Evolutionary conservation across 345 rosid species (phyloP), one percentile per base, ranked within the genome.

Genomic region (Cochlearia excelsa): DNA sequence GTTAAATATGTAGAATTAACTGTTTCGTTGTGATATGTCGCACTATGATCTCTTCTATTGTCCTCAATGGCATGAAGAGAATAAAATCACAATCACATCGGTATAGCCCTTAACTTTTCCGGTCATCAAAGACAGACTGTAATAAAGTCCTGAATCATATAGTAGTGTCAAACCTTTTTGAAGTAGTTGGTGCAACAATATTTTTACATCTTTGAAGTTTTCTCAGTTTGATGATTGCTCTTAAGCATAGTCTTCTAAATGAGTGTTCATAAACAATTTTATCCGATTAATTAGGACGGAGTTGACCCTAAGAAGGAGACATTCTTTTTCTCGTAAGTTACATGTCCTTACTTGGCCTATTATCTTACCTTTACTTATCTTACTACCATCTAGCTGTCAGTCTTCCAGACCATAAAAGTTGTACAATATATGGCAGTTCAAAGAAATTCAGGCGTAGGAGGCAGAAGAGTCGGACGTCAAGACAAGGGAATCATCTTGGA

Each of bases 271-370:
- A 43, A 16, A 33, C 1, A 7, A 43, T 63, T 9, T 69, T 16
- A 16, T 67, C 82, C 90, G 99, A 71, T 79, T 57, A 77, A 82
- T 76, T 84, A 89, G 9, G 87, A 81, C 40, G 87, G 82, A 46
- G 68, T 78, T 74, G 96, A 94, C 82, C 99, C 99, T 30, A 87
- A 84, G 77, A 95, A 84, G 45, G 95, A 94, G 74, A 85, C 96
- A 3, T 85, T 94, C 78, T 80, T 66, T 79, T 86, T 77, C 65
- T 79, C 84, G 99, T 87, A 78, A 74, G 85, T 71, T 46, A 51
- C 47, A 30, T 45, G 44, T 67, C 51, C 11, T 71, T 46, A 51
- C 47, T 34, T 45, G 44, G 69, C 51, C 11, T 71, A 51, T 45
- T 38, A 11, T 45, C 26, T 49, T 58, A 1, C 55, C 27, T 57